Base-by-base conservation (phyloP, 139 green algal species). In the Pseudopediastrum boryanum region DNA sequence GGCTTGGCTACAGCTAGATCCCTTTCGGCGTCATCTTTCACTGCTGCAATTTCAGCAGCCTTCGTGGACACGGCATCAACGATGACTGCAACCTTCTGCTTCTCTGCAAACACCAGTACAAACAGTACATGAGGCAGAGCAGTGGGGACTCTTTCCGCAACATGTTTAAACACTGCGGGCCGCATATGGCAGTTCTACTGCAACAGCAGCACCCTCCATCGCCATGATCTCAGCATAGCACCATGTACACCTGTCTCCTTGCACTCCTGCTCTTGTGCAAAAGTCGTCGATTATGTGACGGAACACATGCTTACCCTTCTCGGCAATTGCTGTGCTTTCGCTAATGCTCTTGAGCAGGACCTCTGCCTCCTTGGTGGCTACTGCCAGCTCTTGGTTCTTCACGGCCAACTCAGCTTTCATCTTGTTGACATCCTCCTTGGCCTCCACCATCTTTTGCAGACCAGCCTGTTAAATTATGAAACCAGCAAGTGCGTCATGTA, bases 371-470 rank as follows among this genome's bases (percentile, higher is more conserved):
- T 92, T 92, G 44, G 89, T 85, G 6, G 93, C 92, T 61, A 89
- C 88, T 9, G 88, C 92, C 50, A 98, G 88, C 81, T 97, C 90
- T 52, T 92, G 87, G 78, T 98, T 96, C 86, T 98, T 98, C 31
- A 95, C 76, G 19, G 88, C 91, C 62, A 98, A 91, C 89, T 98
- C 94, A 4, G 77, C 91, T 86, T 94, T 94, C 92, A 97, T 96
- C 79, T 89, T 91, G 84, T 91, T 91, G 39, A 98, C 94, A 70
- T 98, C 94, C 10, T 87, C 84, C 86, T 98, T 98, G 69, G 95
- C 95, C 75, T 97, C 89, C 36, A 89, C 86, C 95, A 98, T 97
- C 87, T 98, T 98, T 64, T 92, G 81, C 66, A 98, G 85, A 16
- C 95, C 95, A 39, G 77, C 87, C 77, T 90, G 61, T n/a, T n/a